Evolutionary conservation across 208 protist species (phyloP), one percentile per base, ranked within the genome.

Genomic region (Borovskyia barvae): DNA sequence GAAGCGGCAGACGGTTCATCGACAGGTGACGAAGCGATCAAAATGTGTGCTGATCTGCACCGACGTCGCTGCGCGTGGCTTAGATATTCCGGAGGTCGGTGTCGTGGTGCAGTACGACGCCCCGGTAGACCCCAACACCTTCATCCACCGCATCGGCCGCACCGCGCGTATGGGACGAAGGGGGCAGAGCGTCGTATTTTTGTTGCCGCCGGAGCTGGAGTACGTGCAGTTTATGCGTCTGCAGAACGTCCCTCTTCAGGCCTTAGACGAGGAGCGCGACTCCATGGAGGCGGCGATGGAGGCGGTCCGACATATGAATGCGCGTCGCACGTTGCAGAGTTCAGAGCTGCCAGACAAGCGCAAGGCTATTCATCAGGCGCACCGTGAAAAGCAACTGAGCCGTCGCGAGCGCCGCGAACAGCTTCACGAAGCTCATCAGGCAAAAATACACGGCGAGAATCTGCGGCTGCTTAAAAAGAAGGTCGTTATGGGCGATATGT

Each of bases 31-130:
- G 25, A 79, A 75, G 53, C 42, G 72, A 11, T 55, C 50, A 12
- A 61, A 73, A 26, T 84, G 85, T 57, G 91, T 99, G 42, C 80
- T 99, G 8, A 79, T 99, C 11, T 97, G 92, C 55, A 99, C 98
- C 36, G 98, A 94, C 57, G 89, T 97, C 26, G 96, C 94, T 4
- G 95, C 97, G 1, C 85, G 97, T 39, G 97, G 97, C 12, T 67
- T 99, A 12, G 98, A 99, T 75, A 93, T 99, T 25, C 95, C 97
- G 3, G 82, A 81, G 29, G 90, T 99, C 17, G 80, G 92, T 41
- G 87, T 91, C 39, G 98, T 99, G 14, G 68, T 99, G 35, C 98
- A 99, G 88, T 99, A 97, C 70, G 98, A 99, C 72, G 88, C 97
- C 17, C 97, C 98, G 17, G 79, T 90, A 2, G 92, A 97, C 45